Percentiles rank a stretch among this genome's conserved stretches.
These are phyloP conservation scores for Jackrogersella multiformis DNA, from an alignment of 495 filamentous ascomycete species.

Conservation along the genomic window DNA sequence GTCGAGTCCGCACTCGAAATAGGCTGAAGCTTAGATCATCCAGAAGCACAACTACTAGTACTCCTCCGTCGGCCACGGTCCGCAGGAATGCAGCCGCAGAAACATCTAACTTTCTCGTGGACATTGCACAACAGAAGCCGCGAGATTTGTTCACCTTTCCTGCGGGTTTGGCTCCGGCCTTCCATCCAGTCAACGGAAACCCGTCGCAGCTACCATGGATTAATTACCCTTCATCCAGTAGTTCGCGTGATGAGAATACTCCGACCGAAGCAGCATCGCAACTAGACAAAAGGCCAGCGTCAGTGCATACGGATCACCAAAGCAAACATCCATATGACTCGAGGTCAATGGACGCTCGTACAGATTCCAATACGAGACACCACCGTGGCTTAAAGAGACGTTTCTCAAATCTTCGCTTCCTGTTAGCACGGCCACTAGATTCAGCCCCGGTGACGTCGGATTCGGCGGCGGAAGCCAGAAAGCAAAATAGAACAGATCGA, in stretches of 20 bases:
- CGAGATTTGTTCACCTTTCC: constrained; percentile 38
- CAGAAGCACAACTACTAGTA: constrained; percentile 29
- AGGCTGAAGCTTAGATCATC: constrained; percentile 42
- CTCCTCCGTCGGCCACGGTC: constrained; percentile 29
- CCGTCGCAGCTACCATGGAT: constrained; percentile 7
- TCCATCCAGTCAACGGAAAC: constrained; percentile 10
- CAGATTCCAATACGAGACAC: constrained; percentile 14
- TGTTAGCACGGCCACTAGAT: constrained; percentile 25
- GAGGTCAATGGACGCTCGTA: constrained; percentile 7
- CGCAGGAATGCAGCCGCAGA: constrained; percentile 20
- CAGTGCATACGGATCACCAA: neutral
- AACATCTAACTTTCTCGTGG: constrained; percentile 7
- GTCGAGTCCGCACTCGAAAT: constrained; percentile 28
- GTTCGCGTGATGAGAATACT: neutral
- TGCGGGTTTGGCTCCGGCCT: constrained; percentile 6
- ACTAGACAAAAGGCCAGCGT: neutral
- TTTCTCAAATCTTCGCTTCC: constrained; percentile 40
- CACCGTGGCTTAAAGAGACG: constrained; percentile 35
- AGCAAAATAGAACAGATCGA: neutral
- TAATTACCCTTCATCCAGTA: neutral
- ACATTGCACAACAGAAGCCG: constrained; percentile 28
- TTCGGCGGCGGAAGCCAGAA: neutral
- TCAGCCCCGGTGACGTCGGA: constrained; percentile 5
- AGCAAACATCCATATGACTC: constrained; percentile 11
- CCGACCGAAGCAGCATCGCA: neutral